Evolutionary conservation across 352 stramenopile species (phyloP), one percentile per base, ranked within the genome.

Genomic region (Globisporangium irregulare): DNA sequence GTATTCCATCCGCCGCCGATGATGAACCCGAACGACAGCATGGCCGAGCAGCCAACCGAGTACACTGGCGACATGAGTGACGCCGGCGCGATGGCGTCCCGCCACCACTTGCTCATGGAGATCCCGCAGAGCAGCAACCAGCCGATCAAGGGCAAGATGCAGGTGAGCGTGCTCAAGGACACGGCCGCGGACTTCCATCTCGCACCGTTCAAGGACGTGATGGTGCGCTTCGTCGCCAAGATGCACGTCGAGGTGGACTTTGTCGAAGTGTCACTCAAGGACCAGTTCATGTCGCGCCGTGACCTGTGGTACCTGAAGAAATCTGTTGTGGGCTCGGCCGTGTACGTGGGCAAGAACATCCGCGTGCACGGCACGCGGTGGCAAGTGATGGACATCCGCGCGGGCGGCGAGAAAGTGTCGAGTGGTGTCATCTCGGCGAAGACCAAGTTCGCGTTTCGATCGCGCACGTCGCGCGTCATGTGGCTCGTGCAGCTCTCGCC

Each of bases 401-500:
- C 85, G 7, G 84, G 93, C 24, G 79, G 81, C 29, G 73, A 92
- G n/a, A 81, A 84, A 9, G 90, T 98, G 18, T 80, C 86, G 59
- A 98, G 90, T 25, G 98, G 97, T 46, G 87, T 99, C 36, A 89
- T 99, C 57, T 97, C 93, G 4, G 80, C 93, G 8, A 86, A 90
- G 14, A 99, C 98, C 32, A 99, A 98, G 72, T 98, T 99, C 66
- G 98, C 96, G 1, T 99, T 97, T 62, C 90, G 84, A 20, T 95
- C 95, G 70, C 91, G 95, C 25, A 98, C 94, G 29, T 97, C 97
- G 54, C 84, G 97, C 12, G 94, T 99, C 62, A 97, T 99, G 78
- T 99, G 97, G 97, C 83, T 99, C 32, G 94, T 99, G 46, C 97
- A 99, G 76, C 90, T 99, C 69, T 96, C 86, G 34, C 86, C 90